A percentile compares a stretch with the other conserved stretches of the same genome.
Conservation (phyloP, 1,139 yeast species). For the Komagataea norvegica region DNA sequence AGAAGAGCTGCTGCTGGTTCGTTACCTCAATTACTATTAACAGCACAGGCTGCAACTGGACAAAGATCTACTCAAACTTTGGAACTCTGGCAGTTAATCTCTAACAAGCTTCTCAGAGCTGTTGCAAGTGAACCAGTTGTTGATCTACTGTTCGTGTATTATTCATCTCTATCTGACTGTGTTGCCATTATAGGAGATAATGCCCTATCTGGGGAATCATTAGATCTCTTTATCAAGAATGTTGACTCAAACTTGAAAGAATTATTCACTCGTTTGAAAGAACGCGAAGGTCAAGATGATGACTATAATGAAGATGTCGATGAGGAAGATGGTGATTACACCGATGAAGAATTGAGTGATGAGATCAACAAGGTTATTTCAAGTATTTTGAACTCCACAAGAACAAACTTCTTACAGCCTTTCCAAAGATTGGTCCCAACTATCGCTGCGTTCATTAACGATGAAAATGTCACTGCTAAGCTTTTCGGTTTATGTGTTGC, state of each 20-base stretch:
- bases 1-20: constrained; percentile 85
- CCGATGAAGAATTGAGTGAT: constrained; percentile 84
- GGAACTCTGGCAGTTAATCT: constrained; percentile 68
- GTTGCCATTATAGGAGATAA: constrained; percentile 63
- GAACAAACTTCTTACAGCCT: constrained; percentile 54
- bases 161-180: constrained; percentile 66
- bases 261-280: constrained; percentile 65
- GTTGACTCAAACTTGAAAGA: constrained; percentile 61
- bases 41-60: constrained; percentile 64
- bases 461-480: constrained; percentile 62
- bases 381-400: constrained; percentile 65
- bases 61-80: constrained; percentile 50
- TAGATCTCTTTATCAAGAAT: constrained; percentile 54
- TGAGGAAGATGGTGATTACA: constrained; percentile 80
- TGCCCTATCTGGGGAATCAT: constrained; percentile 52
- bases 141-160: constrained; percentile 76
- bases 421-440: constrained; percentile 59
- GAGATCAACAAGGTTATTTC: constrained; percentile 77
- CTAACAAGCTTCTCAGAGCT: constrained; percentile 63
- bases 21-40: constrained; percentile 69
- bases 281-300: constrained; percentile 63
- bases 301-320: constrained; percentile 54
- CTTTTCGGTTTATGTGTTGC: constrained; percentile 78
- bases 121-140: constrained; percentile 77
- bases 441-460: constrained; percentile 49